Percentiles rank a stretch among this genome's conserved stretches.
Evolutionary conservation across 371 early-diverging fungal species (phyloP).

Genomic region (Cokeromyces recurvatus): DNA sequence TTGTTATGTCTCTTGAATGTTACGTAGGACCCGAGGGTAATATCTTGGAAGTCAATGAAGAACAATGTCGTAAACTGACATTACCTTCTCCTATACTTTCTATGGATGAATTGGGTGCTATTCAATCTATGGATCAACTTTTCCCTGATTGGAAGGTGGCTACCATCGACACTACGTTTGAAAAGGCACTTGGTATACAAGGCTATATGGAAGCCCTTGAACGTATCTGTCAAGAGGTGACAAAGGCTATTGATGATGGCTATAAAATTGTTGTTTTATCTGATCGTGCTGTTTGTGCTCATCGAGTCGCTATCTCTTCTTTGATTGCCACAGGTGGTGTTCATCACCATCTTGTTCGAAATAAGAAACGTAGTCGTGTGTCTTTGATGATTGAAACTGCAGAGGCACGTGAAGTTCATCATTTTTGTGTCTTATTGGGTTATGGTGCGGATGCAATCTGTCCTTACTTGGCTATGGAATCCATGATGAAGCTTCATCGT

Average conservation of each 20-base stretch:
- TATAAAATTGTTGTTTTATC: constrained; percentile 80
- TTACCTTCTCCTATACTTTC: constrained; percentile 86
- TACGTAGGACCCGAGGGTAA: constrained; percentile 96
- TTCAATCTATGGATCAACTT: constrained; percentile 58
- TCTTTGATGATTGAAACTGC: constrained; percentile 89
- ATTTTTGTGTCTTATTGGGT: constrained; percentile 92
- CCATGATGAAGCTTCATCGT: constrained; percentile 82
- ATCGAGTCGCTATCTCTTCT: constrained; percentile 80
- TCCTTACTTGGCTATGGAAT: constrained; percentile 89
- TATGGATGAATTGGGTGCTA: constrained; percentile 71
- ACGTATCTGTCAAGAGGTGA: constrained; percentile 79
- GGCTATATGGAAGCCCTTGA: constrained; percentile 82
- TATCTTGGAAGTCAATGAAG: constrained; percentile 74
- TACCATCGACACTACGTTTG: constrained; percentile 88
- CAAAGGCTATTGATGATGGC: constrained; percentile 67
- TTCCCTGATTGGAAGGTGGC: constrained; percentile 75
- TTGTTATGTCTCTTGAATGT: constrained; percentile 95
- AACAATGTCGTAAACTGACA: constrained; percentile 72
- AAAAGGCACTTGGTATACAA: constrained; percentile 62
- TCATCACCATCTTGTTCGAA: constrained; percentile 88
- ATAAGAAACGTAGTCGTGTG: constrained; percentile 82
- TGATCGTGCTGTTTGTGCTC: constrained; percentile 61
- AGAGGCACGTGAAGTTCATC: constrained; percentile 96
- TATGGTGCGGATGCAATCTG: constrained; percentile 97
- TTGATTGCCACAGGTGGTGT: constrained; percentile 88